Evolutionary conservation across 768 basidiomycete species (phyloP).

Genomic region (Tephrocybe rancida): DNA sequence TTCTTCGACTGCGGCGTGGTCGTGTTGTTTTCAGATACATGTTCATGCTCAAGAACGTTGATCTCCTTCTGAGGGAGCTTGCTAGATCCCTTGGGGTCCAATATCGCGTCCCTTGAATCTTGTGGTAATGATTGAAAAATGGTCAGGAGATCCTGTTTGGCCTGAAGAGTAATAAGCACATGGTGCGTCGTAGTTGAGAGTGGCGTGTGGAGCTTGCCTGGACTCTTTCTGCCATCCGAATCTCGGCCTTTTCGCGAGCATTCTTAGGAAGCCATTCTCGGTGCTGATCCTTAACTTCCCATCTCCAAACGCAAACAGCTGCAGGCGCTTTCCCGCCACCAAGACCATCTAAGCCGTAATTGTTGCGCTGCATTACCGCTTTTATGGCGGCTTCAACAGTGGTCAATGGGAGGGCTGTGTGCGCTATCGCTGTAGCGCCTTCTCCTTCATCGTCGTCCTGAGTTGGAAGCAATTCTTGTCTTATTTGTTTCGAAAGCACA

Average conservation of each 20-base stretch:
- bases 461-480: slow-evolving; percentile 65
- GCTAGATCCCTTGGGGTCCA: slow-evolving; percentile 50
- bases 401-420: slow-evolving; percentile 46
- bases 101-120: slow-evolving; percentile 54
- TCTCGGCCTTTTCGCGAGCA: slow-evolving; percentile 61
- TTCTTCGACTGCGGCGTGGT: slow-evolving; percentile 29
- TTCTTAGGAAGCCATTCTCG: slow-evolving; percentile 70
- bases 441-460: slow-evolving; percentile 58
- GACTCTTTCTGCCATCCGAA: slow-evolving; percentile 61
- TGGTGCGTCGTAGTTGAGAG: not conserved
- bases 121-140: slow-evolving; percentile 62
- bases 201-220: slow-evolving; percentile 46
- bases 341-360: slow-evolving; percentile 75
- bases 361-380: slow-evolving; percentile 62
- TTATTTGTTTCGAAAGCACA: slow-evolving; percentile 69
- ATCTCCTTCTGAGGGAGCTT: slow-evolving; percentile 36
- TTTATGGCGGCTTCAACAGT: slow-evolving; percentile 69
- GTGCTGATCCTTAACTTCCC: slow-evolving; percentile 73
- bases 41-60: slow-evolving; percentile 26
- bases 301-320: slow-evolving; percentile 77
- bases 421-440: slow-evolving; percentile 31
- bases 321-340: slow-evolving; percentile 58
- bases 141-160: slow-evolving; percentile 53
- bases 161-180: slow-evolving; percentile 40
- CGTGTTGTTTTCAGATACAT: slow-evolving; percentile 27